Conservation (phyloP, 1,139 yeast species). For the Diutina rugosa region DNA sequence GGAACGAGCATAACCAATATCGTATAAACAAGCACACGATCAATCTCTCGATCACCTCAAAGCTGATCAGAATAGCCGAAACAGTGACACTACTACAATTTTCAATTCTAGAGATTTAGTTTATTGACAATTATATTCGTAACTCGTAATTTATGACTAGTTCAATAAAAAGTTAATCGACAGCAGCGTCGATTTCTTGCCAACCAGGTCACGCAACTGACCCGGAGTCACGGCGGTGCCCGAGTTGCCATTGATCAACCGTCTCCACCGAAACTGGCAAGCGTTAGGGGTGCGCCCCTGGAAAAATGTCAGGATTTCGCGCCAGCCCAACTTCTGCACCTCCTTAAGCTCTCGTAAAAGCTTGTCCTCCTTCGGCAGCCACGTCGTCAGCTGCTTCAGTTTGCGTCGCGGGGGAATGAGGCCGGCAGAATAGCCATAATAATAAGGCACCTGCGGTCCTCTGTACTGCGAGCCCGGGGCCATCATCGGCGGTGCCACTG, state of each 20-base stretch:
- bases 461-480: not conserved
- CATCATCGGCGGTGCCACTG: not conserved
- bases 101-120: not conserved
- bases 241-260: constrained; percentile 3
- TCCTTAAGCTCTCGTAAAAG: constrained; percentile 25
- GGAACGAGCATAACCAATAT: not conserved
- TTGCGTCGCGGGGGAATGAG: constrained; percentile 8
- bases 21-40: not conserved
- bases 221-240: not conserved
- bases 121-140: not conserved
- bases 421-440: not conserved
- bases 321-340: constrained; percentile 6
- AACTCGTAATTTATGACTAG: constrained; percentile 4
- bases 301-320: constrained; percentile 1
- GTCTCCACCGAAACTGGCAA: constrained; percentile 1
- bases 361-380: constrained; percentile 29
- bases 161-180: constrained; percentile 16
- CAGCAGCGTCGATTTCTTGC: constrained; percentile 13
- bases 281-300: constrained; percentile 2
- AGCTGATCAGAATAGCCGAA: no score
- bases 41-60: not conserved
- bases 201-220: not conserved
- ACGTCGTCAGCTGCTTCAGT: constrained; percentile 23
- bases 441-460: not conserved
- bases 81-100: no score